phyloP scores from a whole-genome alignment of 768 basidiomycete genomes.

The Suillus luteus region DNA sequence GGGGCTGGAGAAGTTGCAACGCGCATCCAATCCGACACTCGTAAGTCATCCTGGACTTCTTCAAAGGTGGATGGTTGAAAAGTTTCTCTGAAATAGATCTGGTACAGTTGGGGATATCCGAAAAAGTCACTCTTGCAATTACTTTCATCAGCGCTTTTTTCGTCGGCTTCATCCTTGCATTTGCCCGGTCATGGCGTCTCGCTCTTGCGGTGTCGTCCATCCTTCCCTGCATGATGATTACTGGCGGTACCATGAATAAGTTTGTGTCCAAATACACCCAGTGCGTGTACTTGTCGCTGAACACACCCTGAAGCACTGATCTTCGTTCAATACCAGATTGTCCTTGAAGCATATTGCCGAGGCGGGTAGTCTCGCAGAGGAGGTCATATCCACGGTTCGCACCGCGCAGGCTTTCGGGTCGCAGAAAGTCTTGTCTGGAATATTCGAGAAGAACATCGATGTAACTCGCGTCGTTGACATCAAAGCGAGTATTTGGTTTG shows the following conservation, averaged over 20 bases:
- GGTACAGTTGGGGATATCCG: conserved; percentile 54
- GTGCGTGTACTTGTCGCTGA: neutral
- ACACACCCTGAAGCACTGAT: neutral
- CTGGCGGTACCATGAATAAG: conserved; percentile 42
- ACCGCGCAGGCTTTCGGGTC: conserved; percentile 61
- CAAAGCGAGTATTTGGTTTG: conserved; percentile 37
- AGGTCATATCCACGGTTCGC: conserved; percentile 57
- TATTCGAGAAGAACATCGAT: conserved; percentile 47
- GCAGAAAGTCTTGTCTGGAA: conserved; percentile 40
- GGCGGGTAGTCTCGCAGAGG: conserved; percentile 57
- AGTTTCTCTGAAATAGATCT: conserved; percentile 28
- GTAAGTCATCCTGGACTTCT: neutral
- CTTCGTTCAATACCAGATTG: conserved; percentile 19
- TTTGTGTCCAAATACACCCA: conserved; percentile 36
- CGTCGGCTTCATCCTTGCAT: conserved; percentile 50
- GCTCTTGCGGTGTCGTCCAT: conserved; percentile 52
- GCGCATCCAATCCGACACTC: conserved; percentile 39
- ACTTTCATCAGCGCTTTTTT: conserved; percentile 46
- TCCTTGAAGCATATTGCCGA: conserved; percentile 47
- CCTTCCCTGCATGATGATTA: conserved; percentile 49
- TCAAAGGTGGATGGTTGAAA: neutral
- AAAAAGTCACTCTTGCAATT: conserved; percentile 47
- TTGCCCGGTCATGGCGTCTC: conserved; percentile 44
- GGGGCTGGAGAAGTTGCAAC: conserved; percentile 63
- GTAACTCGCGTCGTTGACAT: conserved; percentile 36